These are phyloP conservation scores for Zanthoxylum bungeanum DNA, from an alignment of 345 rosid genomes.

Conservation along the genomic window DNA sequence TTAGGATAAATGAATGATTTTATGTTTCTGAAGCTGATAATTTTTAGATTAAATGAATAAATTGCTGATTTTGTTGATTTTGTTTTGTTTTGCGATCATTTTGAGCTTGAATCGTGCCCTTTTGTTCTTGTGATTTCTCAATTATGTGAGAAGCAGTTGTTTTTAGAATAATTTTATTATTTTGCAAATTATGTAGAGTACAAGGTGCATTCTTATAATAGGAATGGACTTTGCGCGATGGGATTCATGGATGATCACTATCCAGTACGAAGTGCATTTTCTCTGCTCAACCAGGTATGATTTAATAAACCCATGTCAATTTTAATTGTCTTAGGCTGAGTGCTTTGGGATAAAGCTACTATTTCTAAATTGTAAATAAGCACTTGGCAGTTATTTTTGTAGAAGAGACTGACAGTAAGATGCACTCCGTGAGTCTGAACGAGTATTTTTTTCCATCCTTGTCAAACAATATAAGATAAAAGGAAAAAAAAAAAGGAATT, in stretches of 20 bases:
- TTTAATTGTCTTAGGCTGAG: neutral
- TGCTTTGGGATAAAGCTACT: neutral
- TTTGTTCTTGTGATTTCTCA: neutral
- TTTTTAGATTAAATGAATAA: neutral
- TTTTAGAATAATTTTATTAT: neutral
- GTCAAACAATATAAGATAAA: neutral
- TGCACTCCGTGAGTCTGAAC: neutral
- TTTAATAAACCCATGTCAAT: neutral
- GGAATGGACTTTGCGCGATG: constrained; percentile 80
- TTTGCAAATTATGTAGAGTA: constrained; percentile 49
- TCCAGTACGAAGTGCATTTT: constrained; percentile 90
- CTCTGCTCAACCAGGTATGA: constrained; percentile 80
- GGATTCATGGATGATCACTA: constrained; percentile 98
- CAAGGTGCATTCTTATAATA: constrained; percentile 87
- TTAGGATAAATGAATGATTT: neutral
- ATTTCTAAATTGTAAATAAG: neutral
- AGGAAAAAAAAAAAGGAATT: too few relatives aligned
- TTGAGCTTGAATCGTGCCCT: neutral
- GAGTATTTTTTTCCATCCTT: neutral
- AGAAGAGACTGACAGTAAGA: neutral
- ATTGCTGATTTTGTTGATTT: neutral
- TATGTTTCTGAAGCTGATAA: neutral
- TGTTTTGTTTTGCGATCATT: neutral
- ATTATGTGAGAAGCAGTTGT: neutral
- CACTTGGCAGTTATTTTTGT: neutral